Evolutionary conservation across 2,329 filamentous ascomycete species (phyloP), one percentile per base, ranked within the genome.

Genomic region (Arthrobotrys musiformis): DNA sequence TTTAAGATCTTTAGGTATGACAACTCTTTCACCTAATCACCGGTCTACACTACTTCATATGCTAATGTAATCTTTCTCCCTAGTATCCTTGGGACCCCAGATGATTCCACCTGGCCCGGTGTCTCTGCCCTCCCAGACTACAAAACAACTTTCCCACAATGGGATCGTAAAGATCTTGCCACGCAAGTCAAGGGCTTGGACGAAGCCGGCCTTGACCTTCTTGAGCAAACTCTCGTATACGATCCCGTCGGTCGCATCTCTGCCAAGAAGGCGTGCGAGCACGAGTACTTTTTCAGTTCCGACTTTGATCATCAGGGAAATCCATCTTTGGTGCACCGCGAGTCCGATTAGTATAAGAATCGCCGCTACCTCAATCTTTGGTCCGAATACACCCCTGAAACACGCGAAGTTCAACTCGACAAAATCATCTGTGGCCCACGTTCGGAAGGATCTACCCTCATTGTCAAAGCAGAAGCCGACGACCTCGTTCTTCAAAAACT

Each of bases 101-200:
- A 89, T 66, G 93, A 97, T 82, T 86, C 89, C 6, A 87, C 89
- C 73, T 97, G 93, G 93, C 93, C 93, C 33, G 93, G 93, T 77
- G 93, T 97, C 73, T 95, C 93, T n/a, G 93, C 92, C 6, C 96
- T 96, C 85, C 93, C 93, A 46, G 94, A 97, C 84, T 97, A 93
- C 87, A 97, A 97, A 85, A 84, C 91, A 28, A 94, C 92, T 2
- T 97, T 97, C 85, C 93, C 93, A 79, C 96, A 96, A 85, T 97
- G 93, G 93, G 87, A 88, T 81, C 89, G 92, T 70, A 91, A 93
- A 82, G 86, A 88, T 74, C 86, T 88, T 24, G 86, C 86, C 58
- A 85, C 88, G 28, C 86, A 95, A 37, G 92, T 93, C 81, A 88
- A 89, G 48, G 90, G 87, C 66, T 88, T 97, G 54, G 92, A 96